Percentiles rank a stretch among this genome's conserved stretches.
These are phyloP conservation scores for Prototheca stagnorum DNA, from an alignment of 163 green algal genomes.

Conservation along the genomic window DNA sequence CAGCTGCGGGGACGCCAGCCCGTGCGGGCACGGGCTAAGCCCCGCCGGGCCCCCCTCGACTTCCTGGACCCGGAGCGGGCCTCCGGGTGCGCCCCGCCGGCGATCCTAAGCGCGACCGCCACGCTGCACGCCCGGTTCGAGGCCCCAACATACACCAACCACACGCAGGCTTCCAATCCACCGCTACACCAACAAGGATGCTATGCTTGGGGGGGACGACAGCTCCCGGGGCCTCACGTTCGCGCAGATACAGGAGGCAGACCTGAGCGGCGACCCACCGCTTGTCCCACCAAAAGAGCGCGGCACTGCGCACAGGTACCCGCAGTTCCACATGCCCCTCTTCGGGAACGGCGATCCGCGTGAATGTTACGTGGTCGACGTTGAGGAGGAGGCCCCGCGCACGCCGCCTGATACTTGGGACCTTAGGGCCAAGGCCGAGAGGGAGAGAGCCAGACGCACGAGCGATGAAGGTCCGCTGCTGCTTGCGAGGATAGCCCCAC, in stretches of 20 bases:
- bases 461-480: no score
- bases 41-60: no score
- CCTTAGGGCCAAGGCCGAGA: constrained; percentile 11
- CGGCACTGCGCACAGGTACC: background rate
- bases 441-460: constrained; percentile 9
- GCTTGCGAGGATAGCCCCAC: no score
- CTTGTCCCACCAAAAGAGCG: background rate
- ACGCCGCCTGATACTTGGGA: constrained; percentile 9
- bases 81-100: background rate
- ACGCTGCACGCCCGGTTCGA: background rate
- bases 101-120: background rate
- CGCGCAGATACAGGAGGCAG: background rate
- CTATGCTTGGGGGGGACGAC: background rate
- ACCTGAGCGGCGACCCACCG: no score
- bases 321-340: background rate
- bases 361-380: background rate
- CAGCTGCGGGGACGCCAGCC: no score
- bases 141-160: background rate
- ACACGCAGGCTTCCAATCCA: background rate
- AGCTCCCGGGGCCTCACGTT: background rate
- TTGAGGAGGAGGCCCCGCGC: background rate
- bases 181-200: background rate
- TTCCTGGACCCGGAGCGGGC: background rate
- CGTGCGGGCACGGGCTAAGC: no score
- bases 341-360: background rate